A percentile compares a stretch with the other conserved stretches of the same genome.
Evolutionary conservation across 1,284 basidiomycete genomes (phyloP).

Genomic region (Apiotrichum porosum): DNA sequence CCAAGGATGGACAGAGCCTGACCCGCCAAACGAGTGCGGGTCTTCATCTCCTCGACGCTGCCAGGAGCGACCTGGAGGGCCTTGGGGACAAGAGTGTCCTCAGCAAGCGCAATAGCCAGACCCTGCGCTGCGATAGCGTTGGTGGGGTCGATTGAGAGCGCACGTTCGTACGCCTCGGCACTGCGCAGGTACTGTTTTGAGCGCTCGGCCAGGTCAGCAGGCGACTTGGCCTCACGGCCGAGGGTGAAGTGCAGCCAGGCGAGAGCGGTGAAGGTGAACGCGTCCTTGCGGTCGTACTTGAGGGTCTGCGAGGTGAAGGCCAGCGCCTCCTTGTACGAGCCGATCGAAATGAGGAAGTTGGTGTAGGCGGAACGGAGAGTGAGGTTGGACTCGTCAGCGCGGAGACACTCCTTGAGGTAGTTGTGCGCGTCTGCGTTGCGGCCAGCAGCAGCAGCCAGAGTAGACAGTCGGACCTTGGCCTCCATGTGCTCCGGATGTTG

Average conservation of each 20-base stretch:
- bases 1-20: slow-evolving; percentile 82
- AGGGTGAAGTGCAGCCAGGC: slow-evolving; percentile 79
- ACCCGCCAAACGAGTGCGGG: slow-evolving; percentile 61
- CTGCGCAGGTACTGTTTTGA: slow-evolving; percentile 70
- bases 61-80: slow-evolving; percentile 29
- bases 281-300: slow-evolving; percentile 74
- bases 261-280: slow-evolving; percentile 84
- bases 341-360: slow-evolving; percentile 67
- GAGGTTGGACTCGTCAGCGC: slow-evolving; percentile 41
- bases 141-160: slow-evolving; percentile 68
- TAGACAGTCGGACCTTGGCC: slow-evolving; percentile 83
- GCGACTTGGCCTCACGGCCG: slow-evolving; percentile 58
- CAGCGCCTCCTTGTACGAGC: slow-evolving; percentile 61
- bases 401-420: slow-evolving; percentile 73
- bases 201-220: slow-evolving; percentile 62
- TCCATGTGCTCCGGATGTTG: slow-evolving; percentile 91
- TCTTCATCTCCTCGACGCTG: slow-evolving; percentile 58
- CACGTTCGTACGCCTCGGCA: slow-evolving; percentile 86
- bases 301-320: slow-evolving; percentile 81
- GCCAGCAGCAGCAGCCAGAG: slow-evolving; percentile 64
- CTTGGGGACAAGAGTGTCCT: slow-evolving; percentile 67
- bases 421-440: slow-evolving; percentile 75
- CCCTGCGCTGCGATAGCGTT: slow-evolving; percentile 91
- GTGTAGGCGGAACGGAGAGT: slow-evolving; percentile 67
- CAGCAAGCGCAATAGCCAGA: slow-evolving; percentile 82